Evolutionary conservation across 176 grass and related monocot genomes (phyloP), one percentile per base, ranked within the genome.

Genomic region (Themeda triandra): DNA sequence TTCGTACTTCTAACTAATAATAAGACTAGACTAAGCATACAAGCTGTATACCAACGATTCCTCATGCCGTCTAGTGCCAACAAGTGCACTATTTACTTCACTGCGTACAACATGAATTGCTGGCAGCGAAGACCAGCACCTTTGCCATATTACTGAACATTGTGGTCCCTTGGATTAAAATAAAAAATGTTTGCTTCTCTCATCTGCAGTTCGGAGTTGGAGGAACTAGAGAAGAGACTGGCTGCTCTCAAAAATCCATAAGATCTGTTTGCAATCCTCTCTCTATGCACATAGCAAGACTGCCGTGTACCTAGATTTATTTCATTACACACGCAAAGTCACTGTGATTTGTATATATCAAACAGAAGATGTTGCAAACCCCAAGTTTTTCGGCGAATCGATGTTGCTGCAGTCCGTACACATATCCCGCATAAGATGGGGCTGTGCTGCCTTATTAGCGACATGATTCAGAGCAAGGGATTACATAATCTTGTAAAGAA

Each of bases 161-260:
- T 37, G 51, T 25, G 29, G 49, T 76, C 48, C 21, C 11, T 7
- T 37, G 10, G 12, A 11, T 14, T 58, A n/a, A 33, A 75, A 21
- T 33, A 13, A 54, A 53, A 37, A 56, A 71, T 27, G 33, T 17
- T 30, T 84, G 76, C 46, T 76, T 80, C 23, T 69, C 33, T 66
- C 40, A 67, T 86, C 83, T 89, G 82, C 93, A 96, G 91, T 76
- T 91, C 81, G 42, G 93, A 94, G 60, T 39, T 92, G 40, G 91
- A 94, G 19, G 91, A 96, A 25, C 90, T 99, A n/a, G 84, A 92
- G 87, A 86, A 92, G 78, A 92, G 93, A 62, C 66, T 99, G 28
- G 84, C 93, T 82, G 91, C 91, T 83, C 82, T 99, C 8, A 99
- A 86, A 87, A 88, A 83, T 77, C 48, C 88, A 49, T 99, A 77